Percentiles rank a stretch among this genome's conserved stretches.
Conservation (phyloP, 1,284 basidiomycete genomes). For the Grifola frondosa region DNA sequence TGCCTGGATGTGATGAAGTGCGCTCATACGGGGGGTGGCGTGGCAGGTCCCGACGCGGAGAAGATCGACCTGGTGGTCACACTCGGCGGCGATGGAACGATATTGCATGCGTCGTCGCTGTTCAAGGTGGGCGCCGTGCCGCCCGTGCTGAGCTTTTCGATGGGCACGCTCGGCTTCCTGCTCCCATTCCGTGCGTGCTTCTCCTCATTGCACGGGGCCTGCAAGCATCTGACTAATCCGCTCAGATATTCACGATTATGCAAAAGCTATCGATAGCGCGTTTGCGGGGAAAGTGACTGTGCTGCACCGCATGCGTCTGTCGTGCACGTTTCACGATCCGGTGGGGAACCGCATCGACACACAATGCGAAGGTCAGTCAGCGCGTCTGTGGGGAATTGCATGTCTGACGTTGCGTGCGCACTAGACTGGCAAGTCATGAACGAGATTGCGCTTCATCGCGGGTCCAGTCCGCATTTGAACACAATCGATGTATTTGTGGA, state of each 20-base stretch:
- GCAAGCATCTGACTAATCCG: background rate
- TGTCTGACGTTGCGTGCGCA: background rate
- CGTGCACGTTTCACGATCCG: slow-evolving; percentile 73
- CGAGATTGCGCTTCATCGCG: slow-evolving; percentile 91
- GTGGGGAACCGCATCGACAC: slow-evolving; percentile 56
- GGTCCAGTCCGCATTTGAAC: slow-evolving; percentile 88
- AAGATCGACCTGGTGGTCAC: slow-evolving; percentile 88
- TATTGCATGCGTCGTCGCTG: slow-evolving; percentile 90
- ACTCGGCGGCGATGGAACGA: slow-evolving; percentile 93
- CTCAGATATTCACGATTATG: slow-evolving; percentile 80
- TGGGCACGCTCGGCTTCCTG: slow-evolving; percentile 94
- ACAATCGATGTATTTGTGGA: slow-evolving; percentile 96
- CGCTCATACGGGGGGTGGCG: background rate
- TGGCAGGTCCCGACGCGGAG: slow-evolving; percentile 46
- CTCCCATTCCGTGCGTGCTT: slow-evolving; percentile 84
- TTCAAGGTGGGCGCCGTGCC: slow-evolving; percentile 90
- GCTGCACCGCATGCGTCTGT: slow-evolving; percentile 85
- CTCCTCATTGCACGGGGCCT: background rate
- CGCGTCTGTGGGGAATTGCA: background rate
- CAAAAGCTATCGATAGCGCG: slow-evolving; percentile 74
- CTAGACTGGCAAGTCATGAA: slow-evolving; percentile 97
- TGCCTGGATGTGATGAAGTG: background rate
- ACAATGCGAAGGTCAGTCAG: slow-evolving; percentile 52
- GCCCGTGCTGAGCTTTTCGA: slow-evolving; percentile 93
- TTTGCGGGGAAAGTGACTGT: slow-evolving; percentile 75